These are phyloP conservation scores for Halophytophthora batemanensis DNA, from an alignment of 352 stramenopile genomes.

Conservation along the genomic window DNA sequence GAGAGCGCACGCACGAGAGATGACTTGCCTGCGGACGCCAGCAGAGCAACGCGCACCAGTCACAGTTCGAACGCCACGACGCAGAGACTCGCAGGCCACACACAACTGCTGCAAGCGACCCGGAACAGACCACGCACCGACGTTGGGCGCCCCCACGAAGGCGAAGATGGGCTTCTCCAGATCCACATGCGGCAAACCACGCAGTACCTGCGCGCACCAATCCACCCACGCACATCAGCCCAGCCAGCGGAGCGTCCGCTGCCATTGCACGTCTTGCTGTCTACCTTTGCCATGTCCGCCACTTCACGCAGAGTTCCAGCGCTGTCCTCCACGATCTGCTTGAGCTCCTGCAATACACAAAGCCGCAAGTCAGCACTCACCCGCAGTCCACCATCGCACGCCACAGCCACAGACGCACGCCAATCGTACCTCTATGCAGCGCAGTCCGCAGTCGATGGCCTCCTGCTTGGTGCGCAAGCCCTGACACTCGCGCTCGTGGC, in stretches of 20 bases:
- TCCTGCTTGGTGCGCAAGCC: constrained; percentile 77
- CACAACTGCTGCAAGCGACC: background rate
- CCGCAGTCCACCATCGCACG: background rate
- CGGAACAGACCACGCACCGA: constrained; percentile 40
- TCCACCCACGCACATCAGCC: background rate
- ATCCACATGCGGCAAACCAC: constrained; percentile 73
- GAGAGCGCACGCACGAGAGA: constrained; percentile 77
- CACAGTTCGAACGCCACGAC: background rate
- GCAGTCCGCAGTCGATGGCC: constrained; percentile 63
- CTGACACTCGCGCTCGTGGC: constrained; percentile 66
- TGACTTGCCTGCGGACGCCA: constrained; percentile 59
- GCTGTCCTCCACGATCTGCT: constrained; percentile 42
- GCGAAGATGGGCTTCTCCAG: constrained; percentile 81
- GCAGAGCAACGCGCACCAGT: background rate
- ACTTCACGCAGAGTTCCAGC: constrained; percentile 38
- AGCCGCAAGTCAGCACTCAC: background rate
- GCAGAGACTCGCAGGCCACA: background rate
- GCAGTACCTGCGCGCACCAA: constrained; percentile 40
- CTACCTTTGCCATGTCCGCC: constrained; percentile 64
- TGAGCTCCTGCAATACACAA: constrained; percentile 31
- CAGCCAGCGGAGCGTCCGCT: background rate
- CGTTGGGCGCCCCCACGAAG: constrained; percentile 81
- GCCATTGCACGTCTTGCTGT: background rate
- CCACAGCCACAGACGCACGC: background rate
- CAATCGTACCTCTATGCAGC: constrained; percentile 61